Percentiles rank a stretch among this genome's conserved stretches.
phyloP scores from a whole-genome alignment of 495 filamentous ascomycete genomes.

The Podospora australis region DNA sequence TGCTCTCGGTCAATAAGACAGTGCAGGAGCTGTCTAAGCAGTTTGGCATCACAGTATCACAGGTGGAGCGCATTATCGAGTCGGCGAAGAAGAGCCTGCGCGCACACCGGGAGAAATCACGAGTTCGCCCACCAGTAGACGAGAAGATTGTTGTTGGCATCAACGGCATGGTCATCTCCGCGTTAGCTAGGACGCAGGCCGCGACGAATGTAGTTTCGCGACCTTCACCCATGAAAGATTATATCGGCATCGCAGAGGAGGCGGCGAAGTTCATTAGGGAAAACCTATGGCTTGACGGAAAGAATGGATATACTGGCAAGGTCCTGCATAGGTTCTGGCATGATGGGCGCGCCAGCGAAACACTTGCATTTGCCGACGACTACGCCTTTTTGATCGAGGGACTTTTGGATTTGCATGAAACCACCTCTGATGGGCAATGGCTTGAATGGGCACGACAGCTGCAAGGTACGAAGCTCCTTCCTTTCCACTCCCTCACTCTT shows the following conservation, averaged over 20 bases:
- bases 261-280: constrained; percentile 70
- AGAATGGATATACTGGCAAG: constrained; percentile 23
- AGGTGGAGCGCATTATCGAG: constrained; percentile 66
- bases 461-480: constrained; percentile 51
- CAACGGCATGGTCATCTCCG: constrained; percentile 88
- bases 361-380: constrained; percentile 83
- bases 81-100: constrained; percentile 62
- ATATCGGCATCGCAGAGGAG: constrained; percentile 56
- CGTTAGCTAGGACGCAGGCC: constrained; percentile 66
- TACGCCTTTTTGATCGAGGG: constrained; percentile 87
- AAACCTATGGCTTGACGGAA: constrained; percentile 64
- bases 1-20: constrained; percentile 44
- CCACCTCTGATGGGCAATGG: constrained; percentile 73
- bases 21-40: constrained; percentile 64
- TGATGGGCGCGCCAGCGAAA: constrained; percentile 61
- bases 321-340: constrained; percentile 71
- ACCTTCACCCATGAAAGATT: constrained; percentile 47
- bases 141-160: constrained; percentile 84
- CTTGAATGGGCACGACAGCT: constrained; percentile 77
- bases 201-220: constrained; percentile 57
- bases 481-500: constrained; percentile 24
- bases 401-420: constrained; percentile 80
- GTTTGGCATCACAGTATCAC: constrained; percentile 66
- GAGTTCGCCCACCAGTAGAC: constrained; percentile 76
- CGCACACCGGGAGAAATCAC: constrained; percentile 64